A percentile compares a stretch with the other conserved stretches of the same genome.
Conservation (phyloP, 2,329 filamentous ascomycete genomes). For the Fusarium austroafricanum region DNA sequence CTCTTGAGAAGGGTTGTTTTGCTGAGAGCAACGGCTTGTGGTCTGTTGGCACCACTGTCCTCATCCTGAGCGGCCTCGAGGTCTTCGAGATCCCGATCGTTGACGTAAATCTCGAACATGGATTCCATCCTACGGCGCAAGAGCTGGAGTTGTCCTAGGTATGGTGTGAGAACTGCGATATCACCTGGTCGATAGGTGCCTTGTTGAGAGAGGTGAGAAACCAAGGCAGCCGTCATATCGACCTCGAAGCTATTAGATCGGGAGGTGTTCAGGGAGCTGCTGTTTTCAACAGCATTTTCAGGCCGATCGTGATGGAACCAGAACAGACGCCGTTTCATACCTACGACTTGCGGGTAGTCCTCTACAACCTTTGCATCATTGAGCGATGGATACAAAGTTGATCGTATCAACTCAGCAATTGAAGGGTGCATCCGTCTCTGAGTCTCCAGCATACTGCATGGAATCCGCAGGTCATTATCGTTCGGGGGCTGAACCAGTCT, state of each 20-base stretch:
- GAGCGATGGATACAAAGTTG: neutral
- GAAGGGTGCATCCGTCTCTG: conserved; percentile 3
- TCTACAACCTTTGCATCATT: neutral
- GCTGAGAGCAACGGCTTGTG: neutral
- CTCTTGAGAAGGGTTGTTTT: conserved; percentile 6
- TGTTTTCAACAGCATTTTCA: neutral
- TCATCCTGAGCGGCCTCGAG: neutral
- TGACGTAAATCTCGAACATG: conserved; percentile 5
- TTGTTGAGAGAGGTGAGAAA: neutral
- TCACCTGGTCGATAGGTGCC: neutral
- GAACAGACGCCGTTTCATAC: neutral
- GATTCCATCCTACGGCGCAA: conserved; percentile 7
- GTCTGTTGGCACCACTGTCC: no score
- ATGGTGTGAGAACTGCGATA: conserved; percentile 1
- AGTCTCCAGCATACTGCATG: neutral
- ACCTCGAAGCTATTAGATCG: neutral
- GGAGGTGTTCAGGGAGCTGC: neutral
- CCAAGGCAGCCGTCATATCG: neutral
- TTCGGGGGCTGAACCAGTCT: neutral
- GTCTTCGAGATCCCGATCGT: neutral
- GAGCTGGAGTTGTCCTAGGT: conserved; percentile 2
- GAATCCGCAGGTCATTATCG: neutral
- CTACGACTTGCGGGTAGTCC: neutral
- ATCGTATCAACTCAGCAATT: neutral
- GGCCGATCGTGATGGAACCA: neutral